Conservation (phyloP, 2,329 filamentous ascomycete species). For the Penicillium hesseltinei region DNA sequence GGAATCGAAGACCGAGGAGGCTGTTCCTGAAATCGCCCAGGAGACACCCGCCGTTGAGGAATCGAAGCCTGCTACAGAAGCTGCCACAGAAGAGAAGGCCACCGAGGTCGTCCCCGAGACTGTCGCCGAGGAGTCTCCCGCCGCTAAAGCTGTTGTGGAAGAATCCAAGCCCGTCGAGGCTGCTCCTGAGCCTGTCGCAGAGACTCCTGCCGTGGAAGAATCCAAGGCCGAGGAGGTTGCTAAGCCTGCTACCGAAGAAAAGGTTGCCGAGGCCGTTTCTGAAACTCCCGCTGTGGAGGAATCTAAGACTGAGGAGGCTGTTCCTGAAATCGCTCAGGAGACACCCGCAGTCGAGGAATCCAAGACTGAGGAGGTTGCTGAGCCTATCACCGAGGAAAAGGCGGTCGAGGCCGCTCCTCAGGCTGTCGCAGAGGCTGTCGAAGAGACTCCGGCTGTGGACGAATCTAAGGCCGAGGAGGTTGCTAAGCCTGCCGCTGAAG, state of each 20-base stretch:
- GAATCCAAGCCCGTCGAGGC: not conserved
- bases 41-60: too few relatives aligned
- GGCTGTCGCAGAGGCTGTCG: not conserved
- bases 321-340: slow-evolving; percentile 1
- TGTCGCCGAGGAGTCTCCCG: slow-evolving; percentile 5
- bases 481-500: not conserved
- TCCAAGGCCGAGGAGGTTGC: not conserved
- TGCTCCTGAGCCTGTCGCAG: not conserved
- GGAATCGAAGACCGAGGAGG: too few relatives aligned
- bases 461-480: not conserved
- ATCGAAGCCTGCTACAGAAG: too few relatives aligned
- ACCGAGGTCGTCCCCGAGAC: not conserved
- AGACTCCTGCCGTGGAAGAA: not conserved
- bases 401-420: not conserved
- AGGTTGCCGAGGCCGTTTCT: not conserved
- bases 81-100: not conserved
- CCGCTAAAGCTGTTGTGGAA: slow-evolving; percentile 6
- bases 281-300: not conserved
- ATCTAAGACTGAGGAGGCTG: not conserved
- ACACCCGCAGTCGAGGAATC: not conserved
- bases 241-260: not conserved
- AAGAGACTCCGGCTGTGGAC: not conserved
- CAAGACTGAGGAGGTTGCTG: not conserved
- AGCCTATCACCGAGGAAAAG: slow-evolving; percentile 6
- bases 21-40: too few relatives aligned